Evolutionary conservation across 2,329 filamentous ascomycete genomes (phyloP).

Genomic region (Diaporthe sp.): DNA sequence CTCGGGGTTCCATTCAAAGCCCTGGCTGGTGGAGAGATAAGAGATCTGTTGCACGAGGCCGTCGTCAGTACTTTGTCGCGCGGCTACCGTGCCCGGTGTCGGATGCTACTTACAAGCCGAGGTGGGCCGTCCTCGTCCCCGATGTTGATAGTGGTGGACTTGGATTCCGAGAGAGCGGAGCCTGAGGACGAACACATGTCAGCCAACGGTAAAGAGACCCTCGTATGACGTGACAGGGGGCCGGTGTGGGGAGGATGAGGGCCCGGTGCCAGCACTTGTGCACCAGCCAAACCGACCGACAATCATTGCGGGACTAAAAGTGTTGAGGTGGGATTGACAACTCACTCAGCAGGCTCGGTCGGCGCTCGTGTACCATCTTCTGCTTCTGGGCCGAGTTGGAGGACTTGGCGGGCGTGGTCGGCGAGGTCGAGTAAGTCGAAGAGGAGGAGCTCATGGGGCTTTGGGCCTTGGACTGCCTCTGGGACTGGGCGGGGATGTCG

Average conservation of each 20-base stretch:
- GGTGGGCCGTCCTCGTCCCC: constrained; percentile 79
- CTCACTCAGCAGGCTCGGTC: constrained; percentile 72
- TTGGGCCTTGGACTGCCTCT: constrained; percentile 51
- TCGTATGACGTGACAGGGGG: constrained; percentile 17
- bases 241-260: neutral
- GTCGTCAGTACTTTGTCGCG: constrained; percentile 37
- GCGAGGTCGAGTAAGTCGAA: constrained; percentile 68
- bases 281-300: neutral
- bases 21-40: constrained; percentile 82
- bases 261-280: neutral
- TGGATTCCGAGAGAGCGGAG: constrained; percentile 76
- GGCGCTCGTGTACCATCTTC: constrained; percentile 62
- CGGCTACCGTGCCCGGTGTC: neutral
- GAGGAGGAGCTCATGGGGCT: constrained; percentile 60
- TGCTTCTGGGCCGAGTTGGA: constrained; percentile 51
- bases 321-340: constrained; percentile 28
- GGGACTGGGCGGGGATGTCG: constrained; percentile 67
- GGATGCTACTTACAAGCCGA: constrained; percentile 67
- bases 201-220: constrained; percentile 21
- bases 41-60: constrained; percentile 67
- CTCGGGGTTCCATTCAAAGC: constrained; percentile 87
- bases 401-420: constrained; percentile 59
- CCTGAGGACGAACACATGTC: constrained; percentile 56
- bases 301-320: constrained; percentile 34
- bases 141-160: constrained; percentile 85